A percentile compares a stretch with the other conserved stretches of the same genome.
Conservation (phyloP, 129 eudicot genomes). For the Lactuca sativa region DNA sequence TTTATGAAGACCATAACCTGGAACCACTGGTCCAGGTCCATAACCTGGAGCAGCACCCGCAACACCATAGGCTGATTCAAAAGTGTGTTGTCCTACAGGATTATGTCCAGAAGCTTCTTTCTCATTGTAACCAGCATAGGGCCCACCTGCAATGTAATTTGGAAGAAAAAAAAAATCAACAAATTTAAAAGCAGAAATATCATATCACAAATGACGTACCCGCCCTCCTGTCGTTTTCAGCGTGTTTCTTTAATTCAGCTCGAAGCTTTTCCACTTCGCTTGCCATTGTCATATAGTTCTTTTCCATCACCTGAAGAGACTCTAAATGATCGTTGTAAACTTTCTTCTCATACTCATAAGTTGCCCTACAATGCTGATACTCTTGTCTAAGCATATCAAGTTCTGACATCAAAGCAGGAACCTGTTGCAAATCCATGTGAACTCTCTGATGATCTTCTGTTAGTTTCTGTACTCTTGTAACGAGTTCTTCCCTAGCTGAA, state of each 20-base stretch:
- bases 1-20: constrained; percentile 42
- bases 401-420: constrained; percentile 67
- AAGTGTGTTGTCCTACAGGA: constrained; percentile 47
- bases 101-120: constrained; percentile 52
- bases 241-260: constrained; percentile 62
- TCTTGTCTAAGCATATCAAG: constrained; percentile 80
- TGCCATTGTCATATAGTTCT: constrained; percentile 90
- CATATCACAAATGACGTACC: constrained; percentile 41
- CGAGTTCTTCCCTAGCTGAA: constrained; percentile 66
- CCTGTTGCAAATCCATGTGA: constrained; percentile 66
- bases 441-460: constrained; percentile 70
- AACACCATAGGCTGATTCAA: constrained; percentile 46
- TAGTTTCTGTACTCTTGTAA: constrained; percentile 59
- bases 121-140: constrained; percentile 52
- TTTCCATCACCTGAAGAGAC: constrained; percentile 97
- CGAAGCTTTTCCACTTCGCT: constrained; percentile 93
- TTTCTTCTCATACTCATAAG: constrained; percentile 85
- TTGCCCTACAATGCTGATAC: constrained; percentile 83
- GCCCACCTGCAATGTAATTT: constrained; percentile 34
- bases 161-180: not conserved
- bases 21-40: constrained; percentile 41
- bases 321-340: constrained; percentile 86
- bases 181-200: not conserved
- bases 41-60: constrained; percentile 25
- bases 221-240: constrained; percentile 63